phyloP scores from a whole-genome alignment of 116 monocot genomes.

The Dioscorea cayenensis region DNA sequence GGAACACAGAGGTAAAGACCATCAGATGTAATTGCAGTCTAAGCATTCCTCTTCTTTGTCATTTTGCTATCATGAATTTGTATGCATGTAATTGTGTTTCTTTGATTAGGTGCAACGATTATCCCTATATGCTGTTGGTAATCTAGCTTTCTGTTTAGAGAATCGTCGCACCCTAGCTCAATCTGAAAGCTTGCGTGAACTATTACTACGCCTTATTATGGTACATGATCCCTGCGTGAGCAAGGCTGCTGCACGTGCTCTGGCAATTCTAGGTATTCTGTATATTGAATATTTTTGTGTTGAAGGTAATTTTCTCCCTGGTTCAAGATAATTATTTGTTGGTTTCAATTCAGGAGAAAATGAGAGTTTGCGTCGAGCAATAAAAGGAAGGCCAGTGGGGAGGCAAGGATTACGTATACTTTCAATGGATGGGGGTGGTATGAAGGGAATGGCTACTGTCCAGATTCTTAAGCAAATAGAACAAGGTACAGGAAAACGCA shows the following conservation, averaged over 20 bases:
- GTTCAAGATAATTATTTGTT: not conserved
- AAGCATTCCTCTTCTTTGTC: not conserved
- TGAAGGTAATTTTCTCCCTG: constrained; percentile 5
- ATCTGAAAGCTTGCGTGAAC: constrained; percentile 82
- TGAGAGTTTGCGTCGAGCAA: constrained; percentile 78
- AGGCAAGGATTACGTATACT: constrained; percentile 83
- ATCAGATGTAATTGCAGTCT: not conserved
- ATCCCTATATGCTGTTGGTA: constrained; percentile 87
- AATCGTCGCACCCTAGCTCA: constrained; percentile 62
- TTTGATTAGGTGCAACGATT: constrained; percentile 72
- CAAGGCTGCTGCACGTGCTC: constrained; percentile 96
- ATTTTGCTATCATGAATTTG: not conserved
- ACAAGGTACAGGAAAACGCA: constrained; percentile 81
- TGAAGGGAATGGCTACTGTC: constrained; percentile 97
- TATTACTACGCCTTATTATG: constrained; percentile 65
- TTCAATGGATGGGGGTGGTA: constrained; percentile 98
- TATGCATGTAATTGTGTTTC: not conserved
- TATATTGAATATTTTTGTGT: not conserved
- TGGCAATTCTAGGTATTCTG: constrained; percentile 85
- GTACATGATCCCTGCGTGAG: constrained; percentile 45
- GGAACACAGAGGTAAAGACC: constrained; percentile 59
- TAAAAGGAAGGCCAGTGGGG: constrained; percentile 63
- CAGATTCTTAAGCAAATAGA: constrained; percentile 94
- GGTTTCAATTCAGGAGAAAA: constrained; percentile 64
- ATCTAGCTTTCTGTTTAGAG: constrained; percentile 86